These are phyloP conservation scores for Globisporangium spiculum DNA, from an alignment of 352 stramenopile genomes.

Conservation along the genomic window DNA sequence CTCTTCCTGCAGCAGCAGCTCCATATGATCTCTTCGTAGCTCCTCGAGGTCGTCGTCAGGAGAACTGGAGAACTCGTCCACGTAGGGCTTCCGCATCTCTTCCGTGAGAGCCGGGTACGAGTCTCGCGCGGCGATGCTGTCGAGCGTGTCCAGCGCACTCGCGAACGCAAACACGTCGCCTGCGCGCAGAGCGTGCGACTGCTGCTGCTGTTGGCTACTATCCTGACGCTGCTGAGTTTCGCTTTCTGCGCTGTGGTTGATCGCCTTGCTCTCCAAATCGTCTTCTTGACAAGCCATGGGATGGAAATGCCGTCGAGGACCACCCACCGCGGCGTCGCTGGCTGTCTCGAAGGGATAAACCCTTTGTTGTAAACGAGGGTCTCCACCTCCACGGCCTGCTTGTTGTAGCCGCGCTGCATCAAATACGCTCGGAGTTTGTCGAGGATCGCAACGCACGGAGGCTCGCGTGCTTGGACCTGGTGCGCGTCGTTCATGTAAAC, in stretches of 20 bases:
- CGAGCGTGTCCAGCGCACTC: conserved; percentile 8
- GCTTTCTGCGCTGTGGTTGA: not conserved
- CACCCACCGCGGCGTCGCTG: conserved; percentile 3
- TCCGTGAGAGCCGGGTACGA: not conserved
- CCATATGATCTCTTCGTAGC: not conserved
- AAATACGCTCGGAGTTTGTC: not conserved
- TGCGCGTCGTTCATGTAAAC: conserved; percentile 13
- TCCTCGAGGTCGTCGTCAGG: conserved; percentile 9
- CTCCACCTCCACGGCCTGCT: conserved; percentile 3
- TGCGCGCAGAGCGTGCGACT: not conserved
- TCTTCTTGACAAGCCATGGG: not conserved
- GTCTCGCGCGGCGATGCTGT: not conserved
- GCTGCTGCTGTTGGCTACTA: too few species aligned
- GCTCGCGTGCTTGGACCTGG: not conserved
- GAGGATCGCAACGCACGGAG: conserved; percentile 9
- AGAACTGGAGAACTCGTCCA: conserved; percentile 9
- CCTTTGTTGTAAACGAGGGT: not conserved
- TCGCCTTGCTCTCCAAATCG: not conserved
- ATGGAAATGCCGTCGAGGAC: not conserved
- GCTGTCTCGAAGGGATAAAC: not conserved
- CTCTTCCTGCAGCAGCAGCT: not conserved
- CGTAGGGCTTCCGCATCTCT: conserved; percentile 4
- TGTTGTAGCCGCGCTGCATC: not conserved
- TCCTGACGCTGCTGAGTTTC: not conserved
- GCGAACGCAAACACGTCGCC: conserved; percentile 7